Base-by-base conservation (phyloP, 805 yeast genomes). In the Kurtzmaniella cleridarum region DNA sequence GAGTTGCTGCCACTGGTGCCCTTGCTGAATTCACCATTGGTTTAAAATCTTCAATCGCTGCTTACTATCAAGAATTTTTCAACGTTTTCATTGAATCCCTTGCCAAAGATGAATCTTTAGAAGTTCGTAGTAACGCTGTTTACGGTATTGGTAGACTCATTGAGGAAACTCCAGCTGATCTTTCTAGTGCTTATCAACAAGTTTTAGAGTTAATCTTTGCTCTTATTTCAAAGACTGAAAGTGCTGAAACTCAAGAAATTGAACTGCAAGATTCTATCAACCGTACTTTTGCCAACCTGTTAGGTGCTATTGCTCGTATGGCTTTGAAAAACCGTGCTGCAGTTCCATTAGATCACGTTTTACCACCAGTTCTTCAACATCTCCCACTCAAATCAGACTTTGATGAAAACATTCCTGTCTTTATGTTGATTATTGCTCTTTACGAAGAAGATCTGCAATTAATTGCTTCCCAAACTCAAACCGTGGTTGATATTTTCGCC, bases 241-340 rank as follows among this genome's bases (percentile, higher is more conserved):
- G 53, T 36, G 48, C 47, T 39, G 55, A 58, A 37, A 84, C 78
- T 45, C 24, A 20, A 20, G 88, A 81, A 53, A 95, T 83, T 48
- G 91, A 84, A 60, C 73, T 86, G 27, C 76, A 75, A 54, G 95
- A 88, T 48, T 83, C 79, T 43, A 76, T 86, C 51, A 81, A 82
- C 65, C 76, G 95, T 68, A 79, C 95, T 5, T 79, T 78, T 50
- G 96, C 98, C 43, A 93, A 93, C 62, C 96, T 96, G 3, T 84
- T 93, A 62, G 98, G 98, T 32, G 93, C 98, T 75, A 95, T 90
- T 41, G 90, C 96, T 13, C 80, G 98, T 65, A 74, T 93, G 85
- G 76, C 85, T 11, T 68, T 86, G 60, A 81, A 83, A 57, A 76
- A 84, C 59, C 79, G 78, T 52, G 66, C 64, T 29, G 75, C 83